Evolutionary conservation across 2,329 filamentous ascomycete species (phyloP), one percentile per base, ranked within the genome.

Genomic region (Diaporthe humulicola): DNA sequence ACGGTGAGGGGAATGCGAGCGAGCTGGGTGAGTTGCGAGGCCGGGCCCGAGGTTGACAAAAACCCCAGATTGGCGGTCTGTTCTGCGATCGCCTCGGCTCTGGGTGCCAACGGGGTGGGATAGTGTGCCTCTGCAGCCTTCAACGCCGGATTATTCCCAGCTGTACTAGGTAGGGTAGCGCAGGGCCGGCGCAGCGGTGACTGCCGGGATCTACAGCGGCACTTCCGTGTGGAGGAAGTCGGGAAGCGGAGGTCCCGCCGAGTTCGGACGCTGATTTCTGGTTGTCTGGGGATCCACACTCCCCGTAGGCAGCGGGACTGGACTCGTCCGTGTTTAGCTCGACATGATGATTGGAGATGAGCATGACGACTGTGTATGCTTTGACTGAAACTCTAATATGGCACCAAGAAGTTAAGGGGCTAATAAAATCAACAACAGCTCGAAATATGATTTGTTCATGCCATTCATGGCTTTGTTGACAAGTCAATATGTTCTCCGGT

Each of bases 11-110:
- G 64, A 52, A 52, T 45, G 38, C 22, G 19, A 64, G 38, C 22
- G 19, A 42, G 38, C n/a, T 30, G 17, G 33, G 14, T 36, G 30
- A 36, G 45, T 15, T 67, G 30, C 30, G 30, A 52, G 64, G 45
- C n/a, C 19, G 40, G 64, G 45, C n/a, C 19, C 33, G 56, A 58
- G 56, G 56, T 40, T 64, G 64, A 67, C 45, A 38, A 28, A 52
- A 67, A 52, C 15, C 30, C 64, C 45, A 67, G 64, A 67, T 67
- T 67, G 64, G 64, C 64, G 64, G 64, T 67, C 64, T 52, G 64
- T 52, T 52, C 19, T 52, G n/a, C 45, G 64, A 67, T 67, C 64
- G 64, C 30, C 64, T 57, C 52, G 52, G 15, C 19, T 19, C 52
- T 30, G 15, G 52, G 30, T 33, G 52, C 28, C 25, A 25, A 33